Evolutionary conservation across 352 stramenopile species (phyloP), one percentile per base, ranked within the genome.

Genomic region (Phytophthora podocarpi): DNA sequence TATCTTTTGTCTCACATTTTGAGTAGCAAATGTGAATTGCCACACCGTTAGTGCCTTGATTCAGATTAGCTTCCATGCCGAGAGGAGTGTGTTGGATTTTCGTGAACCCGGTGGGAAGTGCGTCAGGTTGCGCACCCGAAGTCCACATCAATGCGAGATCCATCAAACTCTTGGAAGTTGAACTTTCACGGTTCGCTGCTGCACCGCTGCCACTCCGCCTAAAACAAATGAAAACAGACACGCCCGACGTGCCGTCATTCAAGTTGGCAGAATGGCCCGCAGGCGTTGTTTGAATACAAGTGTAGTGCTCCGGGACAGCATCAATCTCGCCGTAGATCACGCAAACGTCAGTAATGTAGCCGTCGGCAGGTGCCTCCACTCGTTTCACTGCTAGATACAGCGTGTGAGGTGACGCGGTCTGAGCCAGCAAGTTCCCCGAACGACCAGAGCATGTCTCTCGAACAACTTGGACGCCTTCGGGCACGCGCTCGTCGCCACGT

Each of bases 291-390:
- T 89, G 40, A 5, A 96, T 74, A 52, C 79, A 93, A 18, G 61
- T 88, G 40, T 91, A 96, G 23, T 78, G 61, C 13, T 96, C 87
- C 10, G 87, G 87, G 4, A 95, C 64, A 13, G 82, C 76, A 50
- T 96, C 87, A 28, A 96, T 93, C 31, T 94, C 87, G 3, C 84
- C 85, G 42, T 95, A 96, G 28, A 96, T 89, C 6, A 96, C 83
- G 27, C 76, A 91, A 15, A 96, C 59, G 15, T 96, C 87, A 27
- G 69, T 83, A 21, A 95, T 66, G 31, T 84, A 92, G 1, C 75
- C 80, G 11, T 73, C 49, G 3, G 30, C 48, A 21, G 83, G 78
- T 8, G 46, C 51, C 28, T 85, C 76, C 35, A 91, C 84, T 2
- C 87, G 79, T 36, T 86, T 87, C 6, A 95, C 76, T 16, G 76